Percentiles rank a stretch among this genome's conserved stretches.
phyloP scores from a whole-genome alignment of 176 grass and related monocot species.

The Raddia distichophylla region DNA sequence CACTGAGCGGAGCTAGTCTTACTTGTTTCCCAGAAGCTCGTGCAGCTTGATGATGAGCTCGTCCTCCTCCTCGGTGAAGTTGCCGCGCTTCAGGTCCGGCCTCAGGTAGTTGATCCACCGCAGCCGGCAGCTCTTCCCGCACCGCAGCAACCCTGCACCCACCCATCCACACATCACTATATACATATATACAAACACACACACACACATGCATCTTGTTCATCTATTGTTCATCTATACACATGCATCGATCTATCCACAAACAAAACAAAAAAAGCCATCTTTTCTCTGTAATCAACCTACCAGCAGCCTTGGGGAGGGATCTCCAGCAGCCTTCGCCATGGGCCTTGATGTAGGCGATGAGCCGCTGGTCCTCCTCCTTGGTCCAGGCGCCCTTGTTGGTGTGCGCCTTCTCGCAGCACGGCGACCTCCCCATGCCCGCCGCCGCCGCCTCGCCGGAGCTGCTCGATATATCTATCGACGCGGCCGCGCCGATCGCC shows the following conservation, averaged over 20 bases:
- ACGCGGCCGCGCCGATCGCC: no score
- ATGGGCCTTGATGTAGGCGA: conserved; percentile 88
- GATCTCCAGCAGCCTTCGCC: conserved; percentile 96
- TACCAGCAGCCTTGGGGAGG: conserved; percentile 87
- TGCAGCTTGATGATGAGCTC: conserved; percentile 95
- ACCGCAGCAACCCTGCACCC: conserved; percentile 61
- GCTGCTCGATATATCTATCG: background rate
- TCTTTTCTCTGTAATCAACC: no score
- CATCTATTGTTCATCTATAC: background rate
- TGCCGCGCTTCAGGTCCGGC: conserved; percentile 89
- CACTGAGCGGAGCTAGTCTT: background rate
- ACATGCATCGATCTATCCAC: background rate
- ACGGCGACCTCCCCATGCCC: conserved; percentile 91
- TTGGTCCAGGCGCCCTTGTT: conserved; percentile 99
- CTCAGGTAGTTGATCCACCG: conserved; percentile 97
- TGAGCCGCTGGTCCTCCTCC: conserved; percentile 93
- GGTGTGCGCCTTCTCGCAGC: conserved; percentile 96
- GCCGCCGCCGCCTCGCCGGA: background rate
- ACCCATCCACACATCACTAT: background rate
- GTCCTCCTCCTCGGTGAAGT: conserved; percentile 92
- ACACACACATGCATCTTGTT: background rate
- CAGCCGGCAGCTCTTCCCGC: conserved; percentile 93
- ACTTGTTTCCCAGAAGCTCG: conserved; percentile 91
- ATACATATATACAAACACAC: background rate
- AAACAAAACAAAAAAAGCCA: background rate